phyloP scores from a whole-genome alignment of 1,284 basidiomycete genomes.

The Veloporphyrellus conicus region DNA sequence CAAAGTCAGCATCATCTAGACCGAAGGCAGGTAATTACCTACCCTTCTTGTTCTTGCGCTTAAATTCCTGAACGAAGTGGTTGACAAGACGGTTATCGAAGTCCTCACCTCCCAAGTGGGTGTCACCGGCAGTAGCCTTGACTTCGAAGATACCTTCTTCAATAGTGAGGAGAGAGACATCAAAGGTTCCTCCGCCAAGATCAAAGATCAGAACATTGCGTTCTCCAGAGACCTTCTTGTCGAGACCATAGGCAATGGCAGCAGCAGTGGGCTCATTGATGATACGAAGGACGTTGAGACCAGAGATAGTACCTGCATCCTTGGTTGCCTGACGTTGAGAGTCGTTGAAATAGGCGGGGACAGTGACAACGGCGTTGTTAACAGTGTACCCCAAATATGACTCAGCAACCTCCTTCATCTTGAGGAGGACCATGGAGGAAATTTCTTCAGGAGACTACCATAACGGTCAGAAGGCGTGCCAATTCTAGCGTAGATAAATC shows the following conservation, averaged over 20 bases:
- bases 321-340: conserved; percentile 95
- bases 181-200: conserved; percentile 98
- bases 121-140: conserved; percentile 98
- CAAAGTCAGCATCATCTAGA: conserved; percentile 19
- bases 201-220: conserved; percentile 97
- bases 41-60: conserved; percentile 98
- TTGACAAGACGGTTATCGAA: conserved; percentile 98
- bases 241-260: conserved; percentile 92
- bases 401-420: conserved; percentile 99
- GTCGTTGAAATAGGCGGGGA: conserved; percentile 98
- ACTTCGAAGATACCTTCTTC: conserved; percentile 99
- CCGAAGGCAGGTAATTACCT: conserved; percentile 20
- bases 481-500: not conserved
- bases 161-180: conserved; percentile 96
- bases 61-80: conserved; percentile 98
- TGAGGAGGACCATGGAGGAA: conserved; percentile 94
- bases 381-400: conserved; percentile 87
- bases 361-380: conserved; percentile 89
- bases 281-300: conserved; percentile 91
- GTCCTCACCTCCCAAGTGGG: conserved; percentile 98
- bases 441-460: conserved; percentile 90
- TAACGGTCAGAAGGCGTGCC: conserved; percentile 14
- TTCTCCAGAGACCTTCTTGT: conserved; percentile 83
- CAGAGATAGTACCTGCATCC: conserved; percentile 87
- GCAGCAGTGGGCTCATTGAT: conserved; percentile 96